These are phyloP conservation scores for Solanum rostratum DNA, from an alignment of 257 asterid species.

Conservation along the genomic window DNA sequence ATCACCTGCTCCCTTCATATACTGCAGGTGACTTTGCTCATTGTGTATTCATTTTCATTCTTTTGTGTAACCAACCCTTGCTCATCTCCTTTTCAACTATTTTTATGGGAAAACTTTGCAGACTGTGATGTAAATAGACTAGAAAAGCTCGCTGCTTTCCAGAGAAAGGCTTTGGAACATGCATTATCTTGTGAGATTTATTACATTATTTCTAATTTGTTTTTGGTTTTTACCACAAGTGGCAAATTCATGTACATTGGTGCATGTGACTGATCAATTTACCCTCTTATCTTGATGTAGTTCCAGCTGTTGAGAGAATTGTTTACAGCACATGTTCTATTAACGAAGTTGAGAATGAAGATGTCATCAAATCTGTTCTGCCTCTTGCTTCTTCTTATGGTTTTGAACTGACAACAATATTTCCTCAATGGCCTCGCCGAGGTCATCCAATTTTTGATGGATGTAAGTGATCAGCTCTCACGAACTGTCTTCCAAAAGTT, in stretches of 20 bases:
- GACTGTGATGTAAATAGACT: conserved; percentile 34
- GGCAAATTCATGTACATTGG: background rate
- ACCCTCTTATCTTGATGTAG: conserved; percentile 14
- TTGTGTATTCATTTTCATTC: background rate
- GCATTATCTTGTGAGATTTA: conserved; percentile 64
- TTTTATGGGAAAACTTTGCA: conserved; percentile 11
- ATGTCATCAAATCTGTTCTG: conserved; percentile 54
- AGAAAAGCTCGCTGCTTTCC: conserved; percentile 68
- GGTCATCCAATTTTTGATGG: conserved; percentile 76
- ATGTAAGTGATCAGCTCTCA: conserved; percentile 32
- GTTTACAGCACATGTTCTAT: conserved; percentile 94
- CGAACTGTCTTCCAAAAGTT: background rate
- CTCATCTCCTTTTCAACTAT: background rate
- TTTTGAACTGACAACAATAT: conserved; percentile 46
- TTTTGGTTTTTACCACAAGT: background rate
- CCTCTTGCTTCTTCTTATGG: conserved; percentile 63
- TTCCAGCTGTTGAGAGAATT: conserved; percentile 76
- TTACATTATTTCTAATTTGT: background rate
- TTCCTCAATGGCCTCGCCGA: conserved; percentile 83
- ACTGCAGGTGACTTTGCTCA: conserved; percentile 32
- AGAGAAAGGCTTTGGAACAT: conserved; percentile 64
- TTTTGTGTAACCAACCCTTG: background rate
- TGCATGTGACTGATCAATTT: background rate
- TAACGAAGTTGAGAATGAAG: conserved; percentile 82
- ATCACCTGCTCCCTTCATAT: conserved; percentile 86